phyloP scores from a whole-genome alignment of 169 alveolate species.

The Eimeria mitis region DNA sequence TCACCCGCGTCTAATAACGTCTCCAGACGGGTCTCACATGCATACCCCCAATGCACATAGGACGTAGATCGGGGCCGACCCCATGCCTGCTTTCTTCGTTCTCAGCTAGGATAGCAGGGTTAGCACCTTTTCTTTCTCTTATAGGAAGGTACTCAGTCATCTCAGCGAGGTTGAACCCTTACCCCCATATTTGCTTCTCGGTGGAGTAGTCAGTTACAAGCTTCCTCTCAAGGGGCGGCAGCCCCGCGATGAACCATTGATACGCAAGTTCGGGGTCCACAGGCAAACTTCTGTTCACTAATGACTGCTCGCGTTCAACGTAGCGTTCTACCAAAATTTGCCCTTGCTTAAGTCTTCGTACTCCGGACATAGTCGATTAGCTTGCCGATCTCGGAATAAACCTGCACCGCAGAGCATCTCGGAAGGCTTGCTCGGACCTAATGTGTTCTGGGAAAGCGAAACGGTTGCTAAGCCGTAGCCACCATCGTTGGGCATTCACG shows the following conservation, averaged over 20 bases:
- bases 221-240: neutral
- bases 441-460: neutral
- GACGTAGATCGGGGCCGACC: neutral
- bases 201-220: neutral
- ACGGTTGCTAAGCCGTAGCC: neutral
- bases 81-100: neutral
- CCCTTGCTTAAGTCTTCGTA: neutral
- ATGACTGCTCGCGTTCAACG: neutral
- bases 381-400: neutral
- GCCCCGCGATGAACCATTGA: neutral
- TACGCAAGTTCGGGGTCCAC: neutral
- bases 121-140: neutral
- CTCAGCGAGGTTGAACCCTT: neutral
- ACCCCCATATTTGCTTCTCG: neutral
- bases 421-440: neutral
- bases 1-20: neutral
- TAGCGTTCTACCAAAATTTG: neutral
- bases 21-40: neutral
- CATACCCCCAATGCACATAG: neutral
- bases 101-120: neutral
- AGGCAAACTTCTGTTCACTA: neutral
- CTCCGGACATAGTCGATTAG: neutral
- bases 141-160: neutral
- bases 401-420: neutral
- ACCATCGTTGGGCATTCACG: neutral